These are phyloP conservation scores for Ulota crispa DNA, from an alignment of 225 moss, liverwort and hornwort genomes.

Conservation along the genomic window DNA sequence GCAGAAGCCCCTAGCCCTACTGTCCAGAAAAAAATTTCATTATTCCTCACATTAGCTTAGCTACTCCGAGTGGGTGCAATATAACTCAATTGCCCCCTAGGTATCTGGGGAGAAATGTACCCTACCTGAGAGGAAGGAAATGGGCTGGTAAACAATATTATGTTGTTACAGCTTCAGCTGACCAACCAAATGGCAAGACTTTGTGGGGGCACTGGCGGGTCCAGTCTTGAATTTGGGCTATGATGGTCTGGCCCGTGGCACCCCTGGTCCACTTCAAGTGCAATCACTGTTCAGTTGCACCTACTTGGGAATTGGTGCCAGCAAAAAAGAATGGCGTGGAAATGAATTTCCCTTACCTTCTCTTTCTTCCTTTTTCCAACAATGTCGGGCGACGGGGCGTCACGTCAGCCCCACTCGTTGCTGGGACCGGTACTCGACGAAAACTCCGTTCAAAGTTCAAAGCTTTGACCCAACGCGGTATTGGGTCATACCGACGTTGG, in stretches of 20 bases:
- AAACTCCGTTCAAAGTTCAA: not conserved
- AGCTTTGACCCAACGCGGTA: conserved; percentile 8
- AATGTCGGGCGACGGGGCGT: not conserved
- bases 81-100: too few relatives aligned
- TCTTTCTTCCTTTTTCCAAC: too few relatives aligned
- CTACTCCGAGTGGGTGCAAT: too few relatives aligned
- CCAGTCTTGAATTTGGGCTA: conserved; percentile 7
- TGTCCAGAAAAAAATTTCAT: too few relatives aligned
- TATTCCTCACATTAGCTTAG: too few relatives aligned
- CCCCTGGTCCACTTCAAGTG: not conserved
- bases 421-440: not conserved
- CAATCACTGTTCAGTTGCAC: not conserved
- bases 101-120: too few relatives aligned
- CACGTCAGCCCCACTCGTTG: too few relatives aligned
- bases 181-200: conserved; percentile 9
- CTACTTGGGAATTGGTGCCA: not conserved
- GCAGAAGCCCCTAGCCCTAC: too few relatives aligned
- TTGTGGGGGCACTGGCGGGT: not conserved
- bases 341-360: not conserved
- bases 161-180: too few relatives aligned
- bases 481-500: conserved; percentile 6
- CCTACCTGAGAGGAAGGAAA: too few relatives aligned
- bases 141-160: too few relatives aligned
- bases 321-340: not conserved
- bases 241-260: not conserved